phyloP scores from a whole-genome alignment of 176 grass and related monocot genomes.

The Cenchrus americanus region DNA sequence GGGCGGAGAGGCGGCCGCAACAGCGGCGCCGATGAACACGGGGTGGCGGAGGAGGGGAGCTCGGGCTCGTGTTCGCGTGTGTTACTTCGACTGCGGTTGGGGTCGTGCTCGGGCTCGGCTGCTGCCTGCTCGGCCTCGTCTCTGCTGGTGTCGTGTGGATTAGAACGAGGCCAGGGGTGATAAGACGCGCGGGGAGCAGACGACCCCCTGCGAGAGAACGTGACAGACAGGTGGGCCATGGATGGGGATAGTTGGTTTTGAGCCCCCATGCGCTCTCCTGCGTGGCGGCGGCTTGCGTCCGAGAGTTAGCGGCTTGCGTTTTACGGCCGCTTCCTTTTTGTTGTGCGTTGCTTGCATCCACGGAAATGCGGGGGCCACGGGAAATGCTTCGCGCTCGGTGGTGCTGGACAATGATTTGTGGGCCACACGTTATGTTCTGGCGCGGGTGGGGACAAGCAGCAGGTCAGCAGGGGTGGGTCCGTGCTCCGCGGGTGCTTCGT shows the following conservation, averaged over 20 bases:
- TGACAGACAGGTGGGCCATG: constrained; percentile 30
- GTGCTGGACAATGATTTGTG: not conserved
- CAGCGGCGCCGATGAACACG: constrained; percentile 23
- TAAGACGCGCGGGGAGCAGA: constrained; percentile 39
- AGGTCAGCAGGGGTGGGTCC: not conserved
- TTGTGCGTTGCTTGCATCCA: constrained; percentile 31
- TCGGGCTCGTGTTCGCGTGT: not conserved
- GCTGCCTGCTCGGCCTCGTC: not conserved
- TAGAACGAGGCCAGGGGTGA: constrained; percentile 27
- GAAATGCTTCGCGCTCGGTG: not conserved
- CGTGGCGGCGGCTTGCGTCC: not conserved
- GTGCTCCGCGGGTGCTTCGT: too few species aligned
- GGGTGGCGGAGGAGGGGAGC: constrained; percentile 4
- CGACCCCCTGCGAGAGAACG: not conserved
- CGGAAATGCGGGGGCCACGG: constrained; percentile 28
- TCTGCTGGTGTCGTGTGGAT: constrained; percentile 43
- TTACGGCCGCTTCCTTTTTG: not conserved
- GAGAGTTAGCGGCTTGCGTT: constrained; percentile 5
- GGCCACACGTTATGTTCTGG: not conserved
- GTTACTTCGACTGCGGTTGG: not conserved
- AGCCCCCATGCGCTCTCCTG: constrained; percentile 11
- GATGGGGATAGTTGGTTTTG: not conserved
- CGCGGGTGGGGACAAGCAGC: not conserved
- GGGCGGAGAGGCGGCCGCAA: not conserved
- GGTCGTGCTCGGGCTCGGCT: constrained; percentile 20